Conservation (phyloP, 2,329 filamentous ascomycete species). For the Furcasterigmium furcatum region DNA sequence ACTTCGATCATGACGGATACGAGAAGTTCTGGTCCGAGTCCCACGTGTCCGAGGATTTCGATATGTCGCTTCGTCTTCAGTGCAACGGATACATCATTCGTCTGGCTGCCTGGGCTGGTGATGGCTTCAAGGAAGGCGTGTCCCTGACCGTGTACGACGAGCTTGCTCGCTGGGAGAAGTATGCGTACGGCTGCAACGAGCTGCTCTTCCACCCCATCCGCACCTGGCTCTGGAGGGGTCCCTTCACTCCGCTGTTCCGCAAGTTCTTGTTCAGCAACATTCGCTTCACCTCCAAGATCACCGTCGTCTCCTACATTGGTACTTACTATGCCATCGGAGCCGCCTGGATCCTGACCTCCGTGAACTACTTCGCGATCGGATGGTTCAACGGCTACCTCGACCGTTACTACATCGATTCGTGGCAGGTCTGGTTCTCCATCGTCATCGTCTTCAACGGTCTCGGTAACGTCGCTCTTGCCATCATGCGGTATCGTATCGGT, state of each 20-base stretch:
- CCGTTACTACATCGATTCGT: constrained; percentile 76
- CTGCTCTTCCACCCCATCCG: constrained; percentile 75
- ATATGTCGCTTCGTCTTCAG: constrained; percentile 76
- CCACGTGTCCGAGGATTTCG: constrained; percentile 78
- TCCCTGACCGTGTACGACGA: constrained; percentile 84
- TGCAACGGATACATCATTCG: constrained; percentile 70
- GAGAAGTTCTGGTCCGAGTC: constrained; percentile 82
- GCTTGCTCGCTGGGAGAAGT: constrained; percentile 82
- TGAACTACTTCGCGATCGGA: constrained; percentile 74
- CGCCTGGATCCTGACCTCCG: constrained; percentile 69
- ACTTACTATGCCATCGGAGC: constrained; percentile 79
- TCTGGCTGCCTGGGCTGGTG: constrained; percentile 68
- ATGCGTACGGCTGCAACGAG: constrained; percentile 81
- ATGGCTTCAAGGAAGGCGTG: constrained; percentile 81
- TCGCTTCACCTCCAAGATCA: constrained; percentile 72
- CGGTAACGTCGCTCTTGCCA: constrained; percentile 67
- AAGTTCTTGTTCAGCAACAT: constrained; percentile 72
- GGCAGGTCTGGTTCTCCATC: constrained; percentile 78
- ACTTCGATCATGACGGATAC: constrained; percentile 65
- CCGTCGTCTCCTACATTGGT: constrained; percentile 73
- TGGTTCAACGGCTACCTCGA: constrained; percentile 77
- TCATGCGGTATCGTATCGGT: constrained; percentile 70
- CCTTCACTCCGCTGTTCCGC: constrained; percentile 76
- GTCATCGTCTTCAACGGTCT: constrained; percentile 75
- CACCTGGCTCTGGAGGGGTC: constrained; percentile 69